Conservation (phyloP, 495 filamentous ascomycete genomes). For the Aspergillus leporis region DNA sequence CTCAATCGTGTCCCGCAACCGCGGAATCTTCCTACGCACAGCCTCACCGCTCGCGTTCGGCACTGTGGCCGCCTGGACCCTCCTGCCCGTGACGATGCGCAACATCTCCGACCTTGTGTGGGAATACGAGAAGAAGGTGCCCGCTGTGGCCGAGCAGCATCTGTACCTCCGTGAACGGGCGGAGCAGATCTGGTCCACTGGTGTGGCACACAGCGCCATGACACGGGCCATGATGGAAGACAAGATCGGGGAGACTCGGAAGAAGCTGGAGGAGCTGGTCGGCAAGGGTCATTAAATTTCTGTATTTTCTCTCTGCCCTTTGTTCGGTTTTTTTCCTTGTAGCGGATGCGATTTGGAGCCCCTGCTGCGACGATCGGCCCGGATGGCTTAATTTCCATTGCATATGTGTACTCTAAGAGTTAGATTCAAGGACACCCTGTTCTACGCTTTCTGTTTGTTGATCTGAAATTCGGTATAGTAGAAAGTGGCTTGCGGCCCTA, state of each 20-base stretch:
- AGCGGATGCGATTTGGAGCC: slow-evolving; percentile 13
- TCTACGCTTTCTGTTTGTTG: neutral
- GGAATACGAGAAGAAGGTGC: slow-evolving; percentile 86
- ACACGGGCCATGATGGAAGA: slow-evolving; percentile 73
- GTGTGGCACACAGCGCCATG: slow-evolving; percentile 68
- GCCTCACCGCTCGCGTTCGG: slow-evolving; percentile 70
- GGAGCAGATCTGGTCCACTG: slow-evolving; percentile 66
- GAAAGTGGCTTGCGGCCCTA: neutral
- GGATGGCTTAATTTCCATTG: slow-evolving; percentile 17
- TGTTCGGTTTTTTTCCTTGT: slow-evolving; percentile 14
- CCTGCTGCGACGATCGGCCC: neutral
- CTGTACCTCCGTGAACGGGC: slow-evolving; percentile 62
- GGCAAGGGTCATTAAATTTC: slow-evolving; percentile 68
- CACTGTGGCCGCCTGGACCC: slow-evolving; percentile 68
- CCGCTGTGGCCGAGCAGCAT: slow-evolving; percentile 77
- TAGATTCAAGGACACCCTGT: slow-evolving; percentile 11
- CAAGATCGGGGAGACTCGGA: slow-evolving; percentile 68
- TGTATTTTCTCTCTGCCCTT: slow-evolving; percentile 4
- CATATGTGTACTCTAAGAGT: slow-evolving; percentile 28
- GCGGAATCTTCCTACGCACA: slow-evolving; percentile 75
- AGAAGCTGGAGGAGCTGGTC: slow-evolving; percentile 82
- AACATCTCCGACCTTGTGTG: slow-evolving; percentile 84
- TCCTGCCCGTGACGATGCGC: slow-evolving; percentile 75
- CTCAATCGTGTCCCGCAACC: slow-evolving; percentile 81
- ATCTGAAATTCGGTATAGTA: neutral